Conservation (phyloP, 2,329 filamentous ascomycete species). For the Fusarium subtropicale region DNA sequence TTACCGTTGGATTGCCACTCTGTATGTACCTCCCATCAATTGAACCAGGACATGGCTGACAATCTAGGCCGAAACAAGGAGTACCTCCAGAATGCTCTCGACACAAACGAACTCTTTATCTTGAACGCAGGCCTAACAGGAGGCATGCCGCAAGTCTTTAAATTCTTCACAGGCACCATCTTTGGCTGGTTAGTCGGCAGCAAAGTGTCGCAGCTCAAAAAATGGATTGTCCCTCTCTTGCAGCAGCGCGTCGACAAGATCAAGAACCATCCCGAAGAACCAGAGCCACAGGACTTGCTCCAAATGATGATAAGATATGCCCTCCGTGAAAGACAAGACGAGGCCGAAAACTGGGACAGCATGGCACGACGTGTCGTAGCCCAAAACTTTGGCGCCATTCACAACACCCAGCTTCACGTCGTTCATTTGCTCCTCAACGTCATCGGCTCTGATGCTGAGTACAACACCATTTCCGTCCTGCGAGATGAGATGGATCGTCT, state of each 20-base stretch:
- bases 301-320: constrained; percentile 58
- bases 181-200: constrained; percentile 39
- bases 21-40: constrained; percentile 39
- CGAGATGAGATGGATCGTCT: constrained; percentile 53
- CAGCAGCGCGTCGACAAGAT: constrained; percentile 28
- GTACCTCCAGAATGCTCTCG: constrained; percentile 49
- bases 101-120: constrained; percentile 50
- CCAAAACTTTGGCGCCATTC: constrained; percentile 54
- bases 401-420: constrained; percentile 55
- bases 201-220: constrained; percentile 45
- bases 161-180: constrained; percentile 49
- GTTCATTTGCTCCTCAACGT: constrained; percentile 56
- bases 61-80: constrained; percentile 49
- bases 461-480: constrained; percentile 52
- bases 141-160: constrained; percentile 48
- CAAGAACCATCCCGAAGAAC: constrained; percentile 18
- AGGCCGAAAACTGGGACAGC: constrained; percentile 48
- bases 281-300: constrained; percentile 53
- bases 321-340: constrained; percentile 52
- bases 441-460: constrained; percentile 52
- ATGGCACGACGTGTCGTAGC: constrained; percentile 50
- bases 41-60: background rate
- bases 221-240: constrained; percentile 43
- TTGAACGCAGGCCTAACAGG: constrained; percentile 50
- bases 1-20: constrained; percentile 49